Conservation (phyloP, 257 asterid species). For the Jaltomata sinuosa region DNA sequence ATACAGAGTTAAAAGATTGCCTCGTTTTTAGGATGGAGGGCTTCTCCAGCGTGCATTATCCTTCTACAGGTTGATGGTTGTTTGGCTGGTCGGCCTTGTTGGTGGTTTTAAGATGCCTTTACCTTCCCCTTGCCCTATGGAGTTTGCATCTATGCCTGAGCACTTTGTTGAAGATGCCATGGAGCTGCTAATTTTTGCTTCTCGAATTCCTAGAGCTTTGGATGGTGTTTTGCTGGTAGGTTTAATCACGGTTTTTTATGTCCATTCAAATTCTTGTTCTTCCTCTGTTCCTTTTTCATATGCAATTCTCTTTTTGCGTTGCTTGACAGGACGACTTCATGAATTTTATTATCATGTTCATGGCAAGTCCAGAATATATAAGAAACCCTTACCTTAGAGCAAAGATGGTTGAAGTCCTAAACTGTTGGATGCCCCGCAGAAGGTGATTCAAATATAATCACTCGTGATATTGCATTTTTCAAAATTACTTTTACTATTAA, state of each 20-base stretch:
- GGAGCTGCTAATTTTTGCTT: slow-evolving; percentile 93
- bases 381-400: slow-evolving; percentile 96
- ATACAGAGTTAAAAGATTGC: not conserved
- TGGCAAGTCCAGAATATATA: slow-evolving; percentile 90
- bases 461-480: not conserved
- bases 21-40: slow-evolving; percentile 63
- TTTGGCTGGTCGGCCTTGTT: slow-evolving; percentile 78
- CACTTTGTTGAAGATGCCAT: slow-evolving; percentile 93
- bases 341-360: slow-evolving; percentile 98
- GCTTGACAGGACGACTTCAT: slow-evolving; percentile 81
- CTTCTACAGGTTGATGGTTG: slow-evolving; percentile 80
- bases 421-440: slow-evolving; percentile 94
- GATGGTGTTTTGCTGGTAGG: slow-evolving; percentile 83
- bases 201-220: slow-evolving; percentile 93
- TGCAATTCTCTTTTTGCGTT: not conserved
- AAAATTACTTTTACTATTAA: not conserved
- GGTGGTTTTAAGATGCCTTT: slow-evolving; percentile 96
- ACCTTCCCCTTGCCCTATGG: slow-evolving; percentile 72
- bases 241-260: not conserved
- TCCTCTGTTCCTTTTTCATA: not conserved
- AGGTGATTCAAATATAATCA: slow-evolving; percentile 34
- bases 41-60: slow-evolving; percentile 80
- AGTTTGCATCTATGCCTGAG: slow-evolving; percentile 88
- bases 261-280: not conserved
- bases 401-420: slow-evolving; percentile 98